phyloP scores from a whole-genome alignment of 1,284 basidiomycete genomes.

The Schizophyllum commune region DNA sequence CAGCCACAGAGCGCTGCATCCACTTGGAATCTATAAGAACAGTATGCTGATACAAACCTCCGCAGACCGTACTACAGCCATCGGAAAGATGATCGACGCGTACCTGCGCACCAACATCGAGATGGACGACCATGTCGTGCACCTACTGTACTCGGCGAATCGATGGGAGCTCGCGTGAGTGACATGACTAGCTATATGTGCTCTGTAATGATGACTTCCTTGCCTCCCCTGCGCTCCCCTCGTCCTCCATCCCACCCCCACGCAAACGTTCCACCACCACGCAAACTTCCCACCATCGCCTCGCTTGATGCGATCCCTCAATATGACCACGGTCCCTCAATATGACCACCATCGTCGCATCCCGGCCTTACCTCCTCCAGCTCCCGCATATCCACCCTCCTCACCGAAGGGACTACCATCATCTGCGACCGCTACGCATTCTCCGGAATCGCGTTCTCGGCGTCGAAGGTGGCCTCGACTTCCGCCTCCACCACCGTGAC shows the following conservation, averaged over 20 bases:
- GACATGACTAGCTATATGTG: neutral
- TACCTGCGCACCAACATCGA: slow-evolving; percentile 84
- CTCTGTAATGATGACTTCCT: neutral
- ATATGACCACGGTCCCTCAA: too few relatives aligned
- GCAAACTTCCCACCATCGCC: too few relatives aligned
- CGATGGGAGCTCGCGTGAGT: slow-evolving; percentile 88
- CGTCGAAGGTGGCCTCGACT: slow-evolving; percentile 53
- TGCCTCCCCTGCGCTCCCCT: neutral
- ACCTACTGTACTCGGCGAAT: slow-evolving; percentile 95
- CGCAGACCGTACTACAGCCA: slow-evolving; percentile 84
- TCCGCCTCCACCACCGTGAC: too few relatives aligned
- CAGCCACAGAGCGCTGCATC: neutral
- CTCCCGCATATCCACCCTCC: slow-evolving; percentile 50
- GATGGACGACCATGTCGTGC: slow-evolving; percentile 87
- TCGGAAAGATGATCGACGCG: slow-evolving; percentile 90
- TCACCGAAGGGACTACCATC: slow-evolving; percentile 65
- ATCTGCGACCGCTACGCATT: slow-evolving; percentile 96
- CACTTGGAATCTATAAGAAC: neutral
- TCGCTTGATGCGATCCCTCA: too few relatives aligned
- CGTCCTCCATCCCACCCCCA: neutral
- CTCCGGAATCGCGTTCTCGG: slow-evolving; percentile 92
- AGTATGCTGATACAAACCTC: neutral
- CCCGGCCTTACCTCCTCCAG: slow-evolving; percentile 40
- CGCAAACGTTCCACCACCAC: too few relatives aligned
- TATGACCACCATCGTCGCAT: too few relatives aligned